These are phyloP conservation scores for Cystofilobasidium bisporidii DNA, from an alignment of 768 basidiomycete species.

Conservation along the genomic window DNA sequence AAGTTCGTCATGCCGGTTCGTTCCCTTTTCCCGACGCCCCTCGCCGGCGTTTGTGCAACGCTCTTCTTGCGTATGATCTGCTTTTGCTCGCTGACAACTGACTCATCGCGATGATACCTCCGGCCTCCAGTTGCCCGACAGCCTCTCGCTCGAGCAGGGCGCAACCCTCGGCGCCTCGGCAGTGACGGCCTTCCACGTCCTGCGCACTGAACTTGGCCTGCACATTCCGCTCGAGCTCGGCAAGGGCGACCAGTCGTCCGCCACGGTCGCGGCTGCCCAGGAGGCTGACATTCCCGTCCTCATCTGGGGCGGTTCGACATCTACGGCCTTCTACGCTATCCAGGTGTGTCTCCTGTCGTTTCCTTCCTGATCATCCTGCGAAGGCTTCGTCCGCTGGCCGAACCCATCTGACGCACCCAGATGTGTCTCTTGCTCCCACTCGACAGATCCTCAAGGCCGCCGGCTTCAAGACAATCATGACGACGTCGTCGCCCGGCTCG, in stretches of 20 bases:
- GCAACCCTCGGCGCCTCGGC: neutral
- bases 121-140: neutral
- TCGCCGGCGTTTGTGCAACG: too few relatives aligned
- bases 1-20: neutral
- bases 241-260: neutral
- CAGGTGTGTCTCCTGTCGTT: neutral
- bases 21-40: neutral
- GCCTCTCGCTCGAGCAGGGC: neutral
- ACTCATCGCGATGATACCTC: too few relatives aligned
- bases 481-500: neutral
- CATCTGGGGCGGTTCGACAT: neutral
- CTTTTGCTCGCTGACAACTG: too few relatives aligned
- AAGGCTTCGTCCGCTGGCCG: too few relatives aligned
- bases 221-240: neutral
- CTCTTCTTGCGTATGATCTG: too few relatives aligned
- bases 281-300: neutral
- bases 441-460: neutral
- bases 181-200: neutral
- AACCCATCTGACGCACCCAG: neutral
- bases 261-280: neutral
- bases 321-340: neutral
- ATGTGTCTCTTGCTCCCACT: neutral
- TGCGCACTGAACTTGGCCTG: neutral
- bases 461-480: constrained; percentile 1
- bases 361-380: neutral